phyloP scores from a whole-genome alignment of 306 rosid species.

The Cercis canadensis region DNA sequence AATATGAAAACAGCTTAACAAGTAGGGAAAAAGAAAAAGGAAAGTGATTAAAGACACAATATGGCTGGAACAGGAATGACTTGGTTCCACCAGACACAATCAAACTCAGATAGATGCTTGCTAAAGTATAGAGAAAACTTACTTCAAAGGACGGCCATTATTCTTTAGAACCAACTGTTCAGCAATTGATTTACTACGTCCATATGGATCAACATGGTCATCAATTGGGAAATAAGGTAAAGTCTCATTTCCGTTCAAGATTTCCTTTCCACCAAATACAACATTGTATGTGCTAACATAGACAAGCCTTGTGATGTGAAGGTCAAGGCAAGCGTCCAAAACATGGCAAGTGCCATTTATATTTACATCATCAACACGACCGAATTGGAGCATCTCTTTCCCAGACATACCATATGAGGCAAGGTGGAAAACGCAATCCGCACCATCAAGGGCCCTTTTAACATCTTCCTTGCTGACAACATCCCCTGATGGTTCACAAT shows the following conservation, averaged over 20 bases:
- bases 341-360: conserved; percentile 84
- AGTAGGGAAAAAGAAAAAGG: background rate
- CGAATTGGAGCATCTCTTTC: conserved; percentile 85
- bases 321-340: conserved; percentile 75
- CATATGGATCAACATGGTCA: conserved; percentile 72
- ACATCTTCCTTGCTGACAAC: conserved; percentile 69
- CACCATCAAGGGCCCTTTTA: conserved; percentile 68
- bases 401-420: conserved; percentile 94
- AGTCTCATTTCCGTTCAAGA: conserved; percentile 75
- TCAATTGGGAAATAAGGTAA: conserved; percentile 84
- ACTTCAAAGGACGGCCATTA: conserved; percentile 78
- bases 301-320: conserved; percentile 69
- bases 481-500: conserved; percentile 51
- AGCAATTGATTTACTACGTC: conserved; percentile 87
- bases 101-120: background rate
- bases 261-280: conserved; percentile 76
- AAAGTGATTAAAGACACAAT: background rate
- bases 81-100: background rate
- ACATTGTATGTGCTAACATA: conserved; percentile 90
- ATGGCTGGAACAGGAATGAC: background rate
- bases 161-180: conserved; percentile 86
- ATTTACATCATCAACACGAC: conserved; percentile 80
- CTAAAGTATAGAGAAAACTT: background rate
- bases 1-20: background rate
- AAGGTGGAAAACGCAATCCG: conserved; percentile 84